A percentile compares a stretch with the other conserved stretches of the same genome.
Conservation (phyloP, 2,329 filamentous ascomycete genomes). For the Rasamsonia emersonii region DNA sequence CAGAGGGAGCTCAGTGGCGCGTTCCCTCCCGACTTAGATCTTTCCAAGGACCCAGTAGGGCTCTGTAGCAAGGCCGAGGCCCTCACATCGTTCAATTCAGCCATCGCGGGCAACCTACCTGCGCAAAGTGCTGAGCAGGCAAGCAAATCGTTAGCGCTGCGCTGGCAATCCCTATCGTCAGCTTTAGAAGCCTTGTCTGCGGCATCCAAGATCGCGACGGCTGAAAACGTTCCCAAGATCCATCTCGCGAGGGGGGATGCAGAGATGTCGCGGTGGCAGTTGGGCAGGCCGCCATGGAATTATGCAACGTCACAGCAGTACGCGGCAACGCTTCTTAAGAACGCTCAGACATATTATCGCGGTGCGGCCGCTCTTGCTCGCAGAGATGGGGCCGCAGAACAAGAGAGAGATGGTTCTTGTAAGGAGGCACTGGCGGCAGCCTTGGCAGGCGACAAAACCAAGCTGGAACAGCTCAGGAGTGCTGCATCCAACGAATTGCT, state of each 20-base stretch:
- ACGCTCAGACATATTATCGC: slow-evolving; percentile 51
- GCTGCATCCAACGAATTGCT: slow-evolving; percentile 29
- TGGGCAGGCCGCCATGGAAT: slow-evolving; percentile 39
- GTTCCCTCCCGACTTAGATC: slow-evolving; percentile 32
- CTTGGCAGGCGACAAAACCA: slow-evolving; percentile 31
- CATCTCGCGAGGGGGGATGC: slow-evolving; percentile 48
- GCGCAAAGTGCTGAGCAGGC: slow-evolving; percentile 20
- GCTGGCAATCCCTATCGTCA: slow-evolving; percentile 47
- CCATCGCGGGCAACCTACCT: slow-evolving; percentile 29
- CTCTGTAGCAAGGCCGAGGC: slow-evolving; percentile 50
- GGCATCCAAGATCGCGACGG: slow-evolving; percentile 43
- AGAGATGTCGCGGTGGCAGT: slow-evolving; percentile 46
- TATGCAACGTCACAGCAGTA: slow-evolving; percentile 37
- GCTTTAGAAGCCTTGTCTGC: slow-evolving; percentile 43
- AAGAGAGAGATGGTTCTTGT: slow-evolving; percentile 36
- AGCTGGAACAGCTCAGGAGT: slow-evolving; percentile 30
- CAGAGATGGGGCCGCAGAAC: slow-evolving; percentile 34
- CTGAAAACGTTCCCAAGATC: slow-evolving; percentile 44
- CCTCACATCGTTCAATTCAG: slow-evolving; percentile 46
- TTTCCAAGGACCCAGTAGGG: slow-evolving; percentile 38
- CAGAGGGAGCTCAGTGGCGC: slow-evolving; percentile 34
- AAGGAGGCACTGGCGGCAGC: slow-evolving; percentile 43
- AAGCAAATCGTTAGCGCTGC: slow-evolving; percentile 22
- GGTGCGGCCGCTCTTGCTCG: slow-evolving; percentile 39
- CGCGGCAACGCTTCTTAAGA: slow-evolving; percentile 41